Base-by-base conservation (phyloP, 306 rosid species). In the Fagus sylvatica region DNA sequence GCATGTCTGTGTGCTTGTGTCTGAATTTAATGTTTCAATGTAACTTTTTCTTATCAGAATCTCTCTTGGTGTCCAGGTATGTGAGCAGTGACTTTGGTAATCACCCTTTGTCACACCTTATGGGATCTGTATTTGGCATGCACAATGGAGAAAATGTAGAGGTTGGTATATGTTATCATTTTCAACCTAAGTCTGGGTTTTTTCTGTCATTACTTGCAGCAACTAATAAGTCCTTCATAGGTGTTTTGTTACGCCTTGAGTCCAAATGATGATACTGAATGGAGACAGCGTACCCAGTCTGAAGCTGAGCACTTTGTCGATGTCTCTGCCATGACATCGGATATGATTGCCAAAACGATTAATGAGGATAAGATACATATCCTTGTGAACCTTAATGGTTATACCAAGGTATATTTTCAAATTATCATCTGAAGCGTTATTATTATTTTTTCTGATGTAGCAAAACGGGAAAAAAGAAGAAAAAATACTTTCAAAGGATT, bases 81-180 rank as follows among this genome's bases (percentile, higher is more conserved):
- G 88, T 88, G 19, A 89, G 93, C 77, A 89, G 93, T 41, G 93
- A 89, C 83, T 84, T 89, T 7, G 93, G 93, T 70, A 89, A 89
- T 75, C 93, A 89, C 53, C 93, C 93, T 15, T 77, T 89, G 70
- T 94, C 98, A 28, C 98, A 94, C 84, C 91, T 94, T 48, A 92
- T 94, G 98, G 98, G 98, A 75, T 94, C 98, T 72, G 88, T 94
- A 53, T 94, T 94, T 82, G 98, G 98, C 78, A 92, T 94, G 98
- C 98, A 94, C 83, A 82, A 85, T 77, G 78, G 81, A 78, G 89
- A 89, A 79, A 84, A 92, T 85, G 93, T 94, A 22, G 97, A 92
- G 98, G 98, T 94, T 78, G 71, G 84, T 62, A 55, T 39, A 49
- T 17, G 56, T 65, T 49, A 22, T 28, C 4, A 39, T 30, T 17